A percentile compares a stretch with the other conserved stretches of the same genome.
These are phyloP conservation scores for Xylaria venustula DNA, from an alignment of 495 filamentous ascomycete genomes.

Conservation along the genomic window DNA sequence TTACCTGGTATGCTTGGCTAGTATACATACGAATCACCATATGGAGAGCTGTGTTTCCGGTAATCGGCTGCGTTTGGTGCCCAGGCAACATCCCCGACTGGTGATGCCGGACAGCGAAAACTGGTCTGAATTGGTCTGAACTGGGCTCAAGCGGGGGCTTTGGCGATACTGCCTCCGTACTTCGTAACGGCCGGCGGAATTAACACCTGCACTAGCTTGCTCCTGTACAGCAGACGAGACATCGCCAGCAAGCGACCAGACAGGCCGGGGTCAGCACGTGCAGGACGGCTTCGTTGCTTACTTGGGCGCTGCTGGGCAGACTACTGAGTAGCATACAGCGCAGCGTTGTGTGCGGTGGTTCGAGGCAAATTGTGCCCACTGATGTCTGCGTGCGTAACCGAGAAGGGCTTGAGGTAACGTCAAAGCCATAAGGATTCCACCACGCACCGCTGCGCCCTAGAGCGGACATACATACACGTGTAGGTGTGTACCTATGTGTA, in stretches of 20 bases:
- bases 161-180: background rate
- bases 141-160: background rate
- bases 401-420: background rate
- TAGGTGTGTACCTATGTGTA: no score
- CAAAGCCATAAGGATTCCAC: background rate
- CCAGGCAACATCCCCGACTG: background rate
- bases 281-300: background rate
- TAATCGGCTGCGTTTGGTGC: constrained; percentile 2
- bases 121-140: no score
- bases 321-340: no score
- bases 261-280: background rate
- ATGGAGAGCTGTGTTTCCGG: constrained; percentile 1
- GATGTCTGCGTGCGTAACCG: background rate
- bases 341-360: no score
- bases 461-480: no score
- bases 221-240: background rate
- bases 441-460: no score
- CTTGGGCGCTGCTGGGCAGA: background rate
- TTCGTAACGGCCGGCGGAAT: constrained; percentile 3
- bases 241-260: background rate
- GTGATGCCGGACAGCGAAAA: constrained; percentile 13
- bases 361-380: background rate
- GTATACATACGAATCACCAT: background rate
- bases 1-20: background rate
- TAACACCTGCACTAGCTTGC: background rate